Evolutionary conservation across 345 rosid genomes (phyloP).

Genomic region (Hibiscus mutabilis): DNA sequence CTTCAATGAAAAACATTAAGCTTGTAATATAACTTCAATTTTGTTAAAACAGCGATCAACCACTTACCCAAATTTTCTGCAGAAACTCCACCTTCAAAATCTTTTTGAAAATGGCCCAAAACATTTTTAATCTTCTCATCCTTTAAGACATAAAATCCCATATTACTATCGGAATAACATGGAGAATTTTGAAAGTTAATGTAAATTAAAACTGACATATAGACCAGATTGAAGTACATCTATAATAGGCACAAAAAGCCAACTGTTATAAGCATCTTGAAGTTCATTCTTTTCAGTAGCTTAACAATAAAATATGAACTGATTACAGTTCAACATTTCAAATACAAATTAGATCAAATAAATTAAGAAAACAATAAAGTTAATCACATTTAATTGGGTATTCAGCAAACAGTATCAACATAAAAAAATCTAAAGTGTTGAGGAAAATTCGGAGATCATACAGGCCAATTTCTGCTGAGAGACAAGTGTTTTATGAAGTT

Average conservation of each 20-base stretch:
- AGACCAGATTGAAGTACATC: not conserved
- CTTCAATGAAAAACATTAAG: slow-evolving; percentile 2
- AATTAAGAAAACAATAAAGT: not conserved
- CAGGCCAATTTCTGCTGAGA: not conserved
- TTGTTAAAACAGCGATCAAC: slow-evolving; percentile 8
- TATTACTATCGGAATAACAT: slow-evolving; percentile 12
- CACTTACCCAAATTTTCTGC: slow-evolving; percentile 57
- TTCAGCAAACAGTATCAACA: not conserved
- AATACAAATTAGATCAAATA: not conserved
- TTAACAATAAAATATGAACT: not conserved
- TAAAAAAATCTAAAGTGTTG: not conserved
- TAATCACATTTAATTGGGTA: not conserved
- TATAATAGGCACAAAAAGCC: not conserved
- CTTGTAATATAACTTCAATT: not conserved
- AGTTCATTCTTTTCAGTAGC: not conserved
- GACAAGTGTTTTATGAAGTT: not conserved
- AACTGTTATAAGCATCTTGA: not conserved
- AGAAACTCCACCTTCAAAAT: slow-evolving; percentile 42
- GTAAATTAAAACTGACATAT: not conserved
- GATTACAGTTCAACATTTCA: not conserved
- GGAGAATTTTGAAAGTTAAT: not conserved
- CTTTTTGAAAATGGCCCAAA: slow-evolving; percentile 64
- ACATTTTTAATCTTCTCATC: slow-evolving; percentile 59
- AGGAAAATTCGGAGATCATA: not conserved
- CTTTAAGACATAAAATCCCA: slow-evolving; percentile 32